Base-by-base conservation (phyloP, 106 monocot species). In the Dioscorea alata region DNA sequence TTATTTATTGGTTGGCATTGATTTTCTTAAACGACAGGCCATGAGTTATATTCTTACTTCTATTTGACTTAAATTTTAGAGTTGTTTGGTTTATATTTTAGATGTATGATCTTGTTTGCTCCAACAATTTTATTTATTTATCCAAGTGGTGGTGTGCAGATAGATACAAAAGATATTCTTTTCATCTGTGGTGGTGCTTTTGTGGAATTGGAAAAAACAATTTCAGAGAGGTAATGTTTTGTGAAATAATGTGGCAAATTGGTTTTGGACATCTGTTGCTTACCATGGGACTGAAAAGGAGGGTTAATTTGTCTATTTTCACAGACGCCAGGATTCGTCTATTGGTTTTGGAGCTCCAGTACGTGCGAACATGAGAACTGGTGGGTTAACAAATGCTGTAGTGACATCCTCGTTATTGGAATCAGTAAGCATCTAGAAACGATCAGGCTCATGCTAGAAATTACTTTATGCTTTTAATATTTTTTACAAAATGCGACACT, bases 141-240 rank as follows among this genome's bases (percentile, higher is more conserved):
- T 20, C 70, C 68, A 42, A 42, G 23, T 73, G 13, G 22, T 67
- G 15, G 68, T 65, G 19, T 82, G 76, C 84, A 96, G 96, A 97
- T 97, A 76, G 96, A 97, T 73, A 97, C 96, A 48, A 97, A 97
- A 79, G 96, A 97, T 80, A 97, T 92, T 85, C 85, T 97, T 76
- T 97, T 97, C 78, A 97, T 97, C 56, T 96, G 95, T 89, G 95
- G 95, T 62, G 95, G 95, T 69, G 95, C 95, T 79, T 96, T 96
- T 86, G 67, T 97, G 71, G 96, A 92, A 74, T 71, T 97, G 35
- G 96, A 97, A 71, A 97, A 97, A 74, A 97, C 96, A n/a, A 97
- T 97, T 62, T 92, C 97, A 79, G 97, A 99, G 74, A 99, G 97
- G 97, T 99, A 79, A 67, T 9, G 20, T 53, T 59, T 1, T 21